phyloP scores from a whole-genome alignment of 495 filamentous ascomycete species.

The Penicillium silybi region DNA sequence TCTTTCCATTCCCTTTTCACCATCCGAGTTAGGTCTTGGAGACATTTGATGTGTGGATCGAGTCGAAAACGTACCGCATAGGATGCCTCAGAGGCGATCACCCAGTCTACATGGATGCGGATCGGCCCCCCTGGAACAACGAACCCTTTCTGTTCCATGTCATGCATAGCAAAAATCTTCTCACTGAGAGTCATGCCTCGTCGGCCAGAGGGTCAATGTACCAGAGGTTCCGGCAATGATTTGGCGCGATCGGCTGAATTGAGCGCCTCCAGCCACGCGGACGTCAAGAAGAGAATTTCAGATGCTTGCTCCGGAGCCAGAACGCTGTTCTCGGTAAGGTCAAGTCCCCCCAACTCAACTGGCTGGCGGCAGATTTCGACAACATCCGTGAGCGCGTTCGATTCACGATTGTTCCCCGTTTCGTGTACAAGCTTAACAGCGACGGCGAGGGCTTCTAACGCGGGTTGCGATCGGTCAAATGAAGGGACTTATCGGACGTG shows the following conservation, averaged over 20 bases:
- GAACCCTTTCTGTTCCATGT: constrained; percentile 26
- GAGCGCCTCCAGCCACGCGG: constrained; percentile 35
- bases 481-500: too few relatives aligned
- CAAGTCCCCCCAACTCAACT: constrained; percentile 17
- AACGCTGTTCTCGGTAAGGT: not conserved
- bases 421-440: too few relatives aligned
- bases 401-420: too few relatives aligned
- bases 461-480: not conserved
- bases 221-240: constrained; percentile 2
- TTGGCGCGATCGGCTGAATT: constrained; percentile 32
- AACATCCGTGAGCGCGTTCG: not conserved
- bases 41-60: not conserved
- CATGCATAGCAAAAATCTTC: constrained; percentile 42
- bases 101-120: constrained; percentile 41
- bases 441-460: too few relatives aligned
- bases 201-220: constrained; percentile 18
- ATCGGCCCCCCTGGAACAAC: constrained; percentile 36
- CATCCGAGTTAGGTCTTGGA: not conserved
- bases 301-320: constrained; percentile 6
- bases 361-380: constrained; percentile 11
- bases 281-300: constrained; percentile 25
- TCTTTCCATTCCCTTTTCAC: constrained; percentile 32
- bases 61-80: constrained; percentile 27
- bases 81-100: constrained; percentile 37
- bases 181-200: constrained; percentile 40